Evolutionary conservation across 495 filamentous ascomycete genomes (phyloP).

Genomic region (Cryomyces minteri): DNA sequence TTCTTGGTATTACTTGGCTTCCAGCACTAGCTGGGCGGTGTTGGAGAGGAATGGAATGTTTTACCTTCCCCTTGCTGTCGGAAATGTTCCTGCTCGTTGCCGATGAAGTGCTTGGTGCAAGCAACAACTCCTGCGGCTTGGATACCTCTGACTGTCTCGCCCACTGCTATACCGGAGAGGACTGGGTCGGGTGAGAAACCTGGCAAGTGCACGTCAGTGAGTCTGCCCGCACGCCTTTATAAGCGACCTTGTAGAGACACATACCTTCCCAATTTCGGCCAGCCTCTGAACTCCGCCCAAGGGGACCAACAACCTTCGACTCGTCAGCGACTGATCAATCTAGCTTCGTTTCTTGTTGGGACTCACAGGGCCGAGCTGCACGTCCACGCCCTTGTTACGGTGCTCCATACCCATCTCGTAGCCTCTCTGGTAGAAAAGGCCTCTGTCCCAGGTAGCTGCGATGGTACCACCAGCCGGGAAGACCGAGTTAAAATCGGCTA

Average conservation of each 20-base stretch:
- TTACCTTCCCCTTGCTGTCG: constrained; percentile 30
- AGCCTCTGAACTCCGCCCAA: constrained; percentile 24
- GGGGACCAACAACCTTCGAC: constrained; percentile 39
- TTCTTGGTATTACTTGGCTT: too few species aligned
- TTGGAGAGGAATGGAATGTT: background rate
- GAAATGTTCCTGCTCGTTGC: constrained; percentile 36
- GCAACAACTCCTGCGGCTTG: constrained; percentile 19
- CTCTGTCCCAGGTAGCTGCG: constrained; percentile 19
- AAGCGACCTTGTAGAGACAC: background rate
- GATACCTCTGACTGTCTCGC: constrained; percentile 15
- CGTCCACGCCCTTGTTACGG: constrained; percentile 34
- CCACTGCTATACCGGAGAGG: constrained; percentile 17
- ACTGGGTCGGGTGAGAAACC: constrained; percentile 19
- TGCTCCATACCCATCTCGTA: constrained; percentile 18
- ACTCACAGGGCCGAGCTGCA: constrained; percentile 61
- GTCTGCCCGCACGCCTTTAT: background rate
- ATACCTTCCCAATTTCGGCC: constrained; percentile 66
- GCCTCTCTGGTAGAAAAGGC: constrained; percentile 12
- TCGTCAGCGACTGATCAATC: too few species aligned
- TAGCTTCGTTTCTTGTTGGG: too few species aligned
- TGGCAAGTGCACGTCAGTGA: background rate
- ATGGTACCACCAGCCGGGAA: constrained; percentile 18
- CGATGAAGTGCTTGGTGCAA: constrained; percentile 16
- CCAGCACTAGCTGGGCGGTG: too few species aligned
- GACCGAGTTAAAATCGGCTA: constrained; percentile 23